phyloP scores from a whole-genome alignment of 2,329 filamentous ascomycete genomes.

The Lojkania enalia region DNA sequence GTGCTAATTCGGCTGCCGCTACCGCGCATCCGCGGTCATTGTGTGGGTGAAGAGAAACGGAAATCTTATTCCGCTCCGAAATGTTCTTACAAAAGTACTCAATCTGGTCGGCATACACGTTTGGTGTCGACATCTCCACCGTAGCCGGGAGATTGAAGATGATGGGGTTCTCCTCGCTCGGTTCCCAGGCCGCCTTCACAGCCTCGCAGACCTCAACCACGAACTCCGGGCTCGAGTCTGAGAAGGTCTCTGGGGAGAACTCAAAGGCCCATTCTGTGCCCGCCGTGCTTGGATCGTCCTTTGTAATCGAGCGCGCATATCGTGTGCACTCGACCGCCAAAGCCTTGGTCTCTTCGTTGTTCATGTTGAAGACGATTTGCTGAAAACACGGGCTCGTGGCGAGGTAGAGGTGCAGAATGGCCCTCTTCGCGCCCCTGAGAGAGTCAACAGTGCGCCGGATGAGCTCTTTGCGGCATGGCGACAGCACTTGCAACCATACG shows the following conservation, averaged over 20 bases:
- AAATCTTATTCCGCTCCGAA: conserved; percentile 80
- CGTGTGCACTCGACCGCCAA: conserved; percentile 84
- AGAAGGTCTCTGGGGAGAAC: conserved; percentile 87
- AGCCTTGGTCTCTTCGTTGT: conserved; percentile 77
- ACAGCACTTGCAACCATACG: conserved; percentile 88
- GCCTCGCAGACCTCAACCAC: conserved; percentile 84
- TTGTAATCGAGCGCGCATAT: conserved; percentile 86
- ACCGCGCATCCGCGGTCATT: conserved; percentile 92
- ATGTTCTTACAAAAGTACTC: conserved; percentile 93
- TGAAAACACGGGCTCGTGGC: conserved; percentile 97
- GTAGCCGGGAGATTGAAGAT: conserved; percentile 98
- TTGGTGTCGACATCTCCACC: conserved; percentile 92
- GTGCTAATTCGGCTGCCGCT: conserved; percentile 86
- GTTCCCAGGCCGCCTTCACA: conserved; percentile 91
- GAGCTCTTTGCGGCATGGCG: conserved; percentile 87
- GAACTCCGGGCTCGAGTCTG: conserved; percentile 84
- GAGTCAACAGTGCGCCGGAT: conserved; percentile 89
- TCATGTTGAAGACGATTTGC: conserved; percentile 84
- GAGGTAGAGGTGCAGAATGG: conserved; percentile 92
- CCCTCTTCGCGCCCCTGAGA: conserved; percentile 86
- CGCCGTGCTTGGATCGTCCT: conserved; percentile 64
- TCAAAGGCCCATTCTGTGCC: conserved; percentile 76
- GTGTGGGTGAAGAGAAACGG: conserved; percentile 88
- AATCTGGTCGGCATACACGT: conserved; percentile 94
- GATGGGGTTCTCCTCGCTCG: conserved; percentile 75